Conservation (phyloP, 2,329 filamentous ascomycete genomes). For the Ascomycota sp. region DNA sequence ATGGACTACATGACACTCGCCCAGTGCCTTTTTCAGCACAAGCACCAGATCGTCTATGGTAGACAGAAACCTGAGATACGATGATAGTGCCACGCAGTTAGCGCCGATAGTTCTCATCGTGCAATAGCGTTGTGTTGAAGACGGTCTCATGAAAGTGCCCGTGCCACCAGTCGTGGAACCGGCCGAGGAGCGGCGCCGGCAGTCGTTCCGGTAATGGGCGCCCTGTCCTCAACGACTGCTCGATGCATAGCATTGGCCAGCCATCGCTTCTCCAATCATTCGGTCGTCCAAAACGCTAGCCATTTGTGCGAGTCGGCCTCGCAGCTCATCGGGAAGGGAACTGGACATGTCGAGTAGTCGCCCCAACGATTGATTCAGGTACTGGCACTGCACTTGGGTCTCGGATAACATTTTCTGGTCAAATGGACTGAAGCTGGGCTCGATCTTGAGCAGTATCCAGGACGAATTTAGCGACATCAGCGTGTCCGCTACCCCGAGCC, state of each 20-base stretch:
- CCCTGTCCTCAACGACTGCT: conserved; percentile 25
- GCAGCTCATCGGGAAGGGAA: conserved; percentile 18
- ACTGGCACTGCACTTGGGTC: conserved; percentile 10
- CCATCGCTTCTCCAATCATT: conserved; percentile 28
- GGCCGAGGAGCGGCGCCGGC: conserved; percentile 22
- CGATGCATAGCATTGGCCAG: conserved; percentile 23
- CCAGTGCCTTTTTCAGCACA: conserved; percentile 20
- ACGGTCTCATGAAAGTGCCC: conserved; percentile 5
- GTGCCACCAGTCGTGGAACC: conserved; percentile 10
- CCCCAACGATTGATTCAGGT: conserved; percentile 13
- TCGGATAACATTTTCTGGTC: conserved; percentile 10
- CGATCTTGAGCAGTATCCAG: conserved; percentile 10
- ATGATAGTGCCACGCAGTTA: conserved; percentile 24
- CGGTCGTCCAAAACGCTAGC: conserved; percentile 20
- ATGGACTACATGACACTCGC: conserved; percentile 18
- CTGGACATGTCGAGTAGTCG: conserved; percentile 13
- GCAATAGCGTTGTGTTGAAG: conserved; percentile 13
- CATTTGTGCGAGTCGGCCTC: conserved; percentile 15
- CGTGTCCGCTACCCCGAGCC: conserved; percentile 10
- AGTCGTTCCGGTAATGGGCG: conserved; percentile 25
- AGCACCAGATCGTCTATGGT: conserved; percentile 23
- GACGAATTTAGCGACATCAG: conserved; percentile 8
- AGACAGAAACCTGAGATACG: conserved; percentile 21
- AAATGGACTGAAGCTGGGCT: conserved; percentile 12
- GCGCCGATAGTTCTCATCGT: conserved; percentile 20